phyloP scores from a whole-genome alignment of 2,329 filamentous ascomycete species.

The Sclerotinia glacialis region DNA sequence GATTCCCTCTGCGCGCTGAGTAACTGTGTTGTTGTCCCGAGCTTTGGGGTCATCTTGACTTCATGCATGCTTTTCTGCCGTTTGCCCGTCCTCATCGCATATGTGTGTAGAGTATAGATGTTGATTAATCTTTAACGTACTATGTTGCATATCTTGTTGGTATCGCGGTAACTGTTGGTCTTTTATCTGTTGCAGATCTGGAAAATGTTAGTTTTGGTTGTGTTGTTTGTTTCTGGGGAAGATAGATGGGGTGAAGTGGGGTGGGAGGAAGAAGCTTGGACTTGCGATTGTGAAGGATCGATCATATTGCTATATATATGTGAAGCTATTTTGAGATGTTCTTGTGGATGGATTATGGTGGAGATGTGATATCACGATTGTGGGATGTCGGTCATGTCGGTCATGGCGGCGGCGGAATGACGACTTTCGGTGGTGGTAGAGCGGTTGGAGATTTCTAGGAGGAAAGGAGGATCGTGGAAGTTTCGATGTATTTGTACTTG shows the following conservation, averaged over 20 bases:
- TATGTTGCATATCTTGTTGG: background rate
- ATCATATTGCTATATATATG: background rate
- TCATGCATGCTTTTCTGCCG: background rate
- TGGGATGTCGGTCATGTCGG: background rate
- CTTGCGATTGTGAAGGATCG: constrained; percentile 6
- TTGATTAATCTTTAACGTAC: background rate
- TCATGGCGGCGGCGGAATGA: background rate
- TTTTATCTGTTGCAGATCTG: background rate
- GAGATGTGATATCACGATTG: background rate
- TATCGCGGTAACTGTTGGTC: background rate
- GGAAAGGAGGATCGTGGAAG: background rate
- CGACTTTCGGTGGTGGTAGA: background rate
- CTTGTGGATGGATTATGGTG: background rate
- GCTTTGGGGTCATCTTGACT: background rate
- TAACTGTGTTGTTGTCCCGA: background rate
- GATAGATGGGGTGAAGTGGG: constrained; percentile 7
- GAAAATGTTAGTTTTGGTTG: background rate
- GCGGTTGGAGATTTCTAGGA: background rate
- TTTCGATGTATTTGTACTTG: background rate
- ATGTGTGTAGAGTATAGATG: background rate
- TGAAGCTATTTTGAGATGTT: constrained; percentile 16
- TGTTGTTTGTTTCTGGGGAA: constrained; percentile 1
- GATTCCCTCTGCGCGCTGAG: background rate
- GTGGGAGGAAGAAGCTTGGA: constrained; percentile 12
- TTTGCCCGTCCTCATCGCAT: background rate